These are phyloP conservation scores for Orbilia ellipsospora DNA, from an alignment of 2,329 filamentous ascomycete species.

Conservation along the genomic window DNA sequence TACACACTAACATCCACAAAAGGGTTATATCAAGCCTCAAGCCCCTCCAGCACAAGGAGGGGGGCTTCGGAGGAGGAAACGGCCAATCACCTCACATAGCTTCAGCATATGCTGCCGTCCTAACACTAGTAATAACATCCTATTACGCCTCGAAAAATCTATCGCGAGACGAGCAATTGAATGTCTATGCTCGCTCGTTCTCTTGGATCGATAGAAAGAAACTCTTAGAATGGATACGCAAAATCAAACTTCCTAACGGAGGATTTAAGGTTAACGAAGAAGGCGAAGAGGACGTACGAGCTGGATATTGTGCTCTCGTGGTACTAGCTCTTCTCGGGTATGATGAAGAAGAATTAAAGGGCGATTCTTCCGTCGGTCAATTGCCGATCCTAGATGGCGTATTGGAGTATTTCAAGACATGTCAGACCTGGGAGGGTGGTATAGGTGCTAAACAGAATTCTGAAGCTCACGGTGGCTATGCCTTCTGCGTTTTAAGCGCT, in stretches of 20 bases:
- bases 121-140: slow-evolving; percentile 74
- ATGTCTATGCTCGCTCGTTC: slow-evolving; percentile 63
- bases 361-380: slow-evolving; percentile 29
- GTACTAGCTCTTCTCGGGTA: slow-evolving; percentile 78
- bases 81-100: slow-evolving; percentile 90
- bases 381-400: slow-evolving; percentile 53
- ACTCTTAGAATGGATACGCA: slow-evolving; percentile 91
- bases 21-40: slow-evolving; percentile 78
- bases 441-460: slow-evolving; percentile 83
- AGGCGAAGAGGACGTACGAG: slow-evolving; percentile 92
- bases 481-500: slow-evolving; percentile 91
- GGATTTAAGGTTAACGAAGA: slow-evolving; percentile 88
- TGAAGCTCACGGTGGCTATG: slow-evolving; percentile 96
- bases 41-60: slow-evolving; percentile 81
- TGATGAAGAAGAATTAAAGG: slow-evolving; percentile 36
- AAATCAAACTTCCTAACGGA: slow-evolving; percentile 85
- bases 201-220: slow-evolving; percentile 76
- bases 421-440: slow-evolving; percentile 94
- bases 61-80: slow-evolving; percentile 93
- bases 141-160: slow-evolving; percentile 34
- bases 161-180: slow-evolving; percentile 71
- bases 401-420: slow-evolving; percentile 61
- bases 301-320: slow-evolving; percentile 90
- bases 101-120: slow-evolving; percentile 83
- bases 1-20: not conserved